Percentiles rank a stretch among this genome's conserved stretches.
Evolutionary conservation across 176 grass and related monocot genomes (phyloP).

Genomic region (Phoenix dactylifera): DNA sequence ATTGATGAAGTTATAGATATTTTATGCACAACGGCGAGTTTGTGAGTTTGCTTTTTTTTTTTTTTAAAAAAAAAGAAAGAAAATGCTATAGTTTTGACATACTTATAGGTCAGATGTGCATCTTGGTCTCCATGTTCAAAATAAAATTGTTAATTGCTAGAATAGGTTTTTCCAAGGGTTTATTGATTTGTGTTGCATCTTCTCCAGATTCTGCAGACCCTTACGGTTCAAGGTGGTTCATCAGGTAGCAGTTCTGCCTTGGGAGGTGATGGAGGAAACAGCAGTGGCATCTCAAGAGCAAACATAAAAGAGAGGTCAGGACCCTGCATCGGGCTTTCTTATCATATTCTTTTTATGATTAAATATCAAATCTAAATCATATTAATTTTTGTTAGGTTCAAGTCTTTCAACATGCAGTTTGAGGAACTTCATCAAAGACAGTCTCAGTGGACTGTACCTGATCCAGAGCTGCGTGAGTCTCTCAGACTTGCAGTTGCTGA

Average conservation of each 20-base stretch:
- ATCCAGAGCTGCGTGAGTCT: conserved; percentile 81
- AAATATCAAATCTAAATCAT: too few relatives aligned
- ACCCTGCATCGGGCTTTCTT: not conserved
- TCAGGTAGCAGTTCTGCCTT: conserved; percentile 25
- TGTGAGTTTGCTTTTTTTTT: too few relatives aligned
- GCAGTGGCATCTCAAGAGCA: conserved; percentile 63
- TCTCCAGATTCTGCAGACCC: conserved; percentile 63
- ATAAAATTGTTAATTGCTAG: too few relatives aligned
- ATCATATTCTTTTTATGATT: not conserved
- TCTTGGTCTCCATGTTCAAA: too few relatives aligned
- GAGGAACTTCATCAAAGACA: conserved; percentile 85
- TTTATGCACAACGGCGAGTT: too few relatives aligned
- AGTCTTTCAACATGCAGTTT: conserved; percentile 84
- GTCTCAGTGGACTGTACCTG: conserved; percentile 86
- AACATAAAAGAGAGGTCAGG: conserved; percentile 66
- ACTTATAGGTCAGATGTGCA: too few relatives aligned
- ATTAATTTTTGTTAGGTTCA: conserved; percentile 42
- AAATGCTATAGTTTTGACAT: too few relatives aligned
- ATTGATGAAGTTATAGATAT: too few relatives aligned
- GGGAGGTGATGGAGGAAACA: conserved; percentile 33
- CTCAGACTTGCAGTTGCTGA: conserved; percentile 86
- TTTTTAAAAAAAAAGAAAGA: too few relatives aligned
- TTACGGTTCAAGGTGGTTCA: conserved; percentile 44
- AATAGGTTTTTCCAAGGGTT: not conserved
- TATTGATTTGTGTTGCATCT: not conserved